Base-by-base conservation (phyloP, 208 protist species). In the Trypanosoma vivax region DNA sequence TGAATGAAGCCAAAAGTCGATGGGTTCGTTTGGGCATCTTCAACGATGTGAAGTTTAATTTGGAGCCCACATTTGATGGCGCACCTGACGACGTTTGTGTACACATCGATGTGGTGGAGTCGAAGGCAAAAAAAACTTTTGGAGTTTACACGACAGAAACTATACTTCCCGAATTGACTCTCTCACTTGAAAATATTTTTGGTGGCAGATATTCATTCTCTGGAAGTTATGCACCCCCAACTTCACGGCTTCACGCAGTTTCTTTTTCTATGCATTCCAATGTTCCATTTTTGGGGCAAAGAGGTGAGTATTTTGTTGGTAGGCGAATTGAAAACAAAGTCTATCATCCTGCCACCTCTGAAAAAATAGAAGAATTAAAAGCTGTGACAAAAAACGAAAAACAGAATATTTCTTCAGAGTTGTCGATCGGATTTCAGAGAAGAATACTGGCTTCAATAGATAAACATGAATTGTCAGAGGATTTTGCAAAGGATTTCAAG, bases 141-240 rank as follows among this genome's bases (percentile, higher is more conserved):
- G 86, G 86, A 19, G 62, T 94, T 30, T 90, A 84, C 47, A 90
- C 86, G 9, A 91, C 86, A 3, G 86, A 94, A 33, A 81, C 86
- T 5, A 65, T 83, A 5, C 40, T 88, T 9, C 86, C 86, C 13
- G 82, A 94, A 42, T 55, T 90, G 10, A 79, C 63, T 3, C 50
- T 90, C 27, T 64, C 82, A 16, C 64, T 94, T 10, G 70, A 89
- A 30, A 88, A 87, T 63, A 71, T 86, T 38, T 48, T 90, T 28
- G 83, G 83, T 16, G 75, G 80, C 10, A 75, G 80, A 3, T 94
- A 94, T 50, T 75, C 75, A 1, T 30, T 90, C 42, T 81, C 74
- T 48, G 78, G 77, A 7, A 88, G 88, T 31, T 94, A 91, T 59
- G 73, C 90, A 53, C 82, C 86, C 0, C 83, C 83, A 0, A 77